Base-by-base conservation (phyloP, 768 basidiomycete species). In the Lactarius deliciosus region DNA sequence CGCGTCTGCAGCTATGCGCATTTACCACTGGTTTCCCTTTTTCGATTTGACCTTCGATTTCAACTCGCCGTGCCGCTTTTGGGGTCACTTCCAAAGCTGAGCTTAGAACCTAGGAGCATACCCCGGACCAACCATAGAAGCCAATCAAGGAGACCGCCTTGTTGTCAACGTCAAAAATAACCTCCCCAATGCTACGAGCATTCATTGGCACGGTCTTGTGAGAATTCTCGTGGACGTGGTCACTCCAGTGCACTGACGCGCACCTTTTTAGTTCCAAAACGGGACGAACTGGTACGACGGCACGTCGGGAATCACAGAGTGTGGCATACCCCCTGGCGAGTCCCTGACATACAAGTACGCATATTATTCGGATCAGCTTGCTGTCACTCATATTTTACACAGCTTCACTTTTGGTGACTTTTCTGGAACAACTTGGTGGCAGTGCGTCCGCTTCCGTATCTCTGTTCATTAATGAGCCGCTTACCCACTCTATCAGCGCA, bases 281-380 rank as follows among this genome's bases (percentile, higher is more conserved):
- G 75, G 79, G 38, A 83, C 83, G 1, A 79, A 80, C 64, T 82
- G 77, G 67, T 82, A 80, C 70, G 83, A 85, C 61, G 83, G 83
- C 2, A 78, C 81, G 0, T 74, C 72, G 9, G 79, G 78, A 10
- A 77, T 85, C 54, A 81, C 83, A 1, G 79, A 85, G 69, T 85
- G 85, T 69, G 80, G 81, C 11, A 85, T 85, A 40, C 83, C 83
- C n/a, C 78, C 83, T 4, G 82, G 82, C 28, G 73, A 77, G 69
- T 79, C 78, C 63, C 75, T 82, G 66, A 76, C 74, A 2, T 79
- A 79, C 73, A 77, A 77, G 74, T 75, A 43, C 2, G 62, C 63
- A 61, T 58, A 60, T 62, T 63, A 28, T 60, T 67, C 20, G 18
- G 43, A 30, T 5, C 15, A 55, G 25, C 1, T 5, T 11, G 8